Evolutionary conservation across 371 early-diverging fungal genomes (phyloP), one percentile per base, ranked within the genome.

Genomic region (Apophysomyces trapeziformis): DNA sequence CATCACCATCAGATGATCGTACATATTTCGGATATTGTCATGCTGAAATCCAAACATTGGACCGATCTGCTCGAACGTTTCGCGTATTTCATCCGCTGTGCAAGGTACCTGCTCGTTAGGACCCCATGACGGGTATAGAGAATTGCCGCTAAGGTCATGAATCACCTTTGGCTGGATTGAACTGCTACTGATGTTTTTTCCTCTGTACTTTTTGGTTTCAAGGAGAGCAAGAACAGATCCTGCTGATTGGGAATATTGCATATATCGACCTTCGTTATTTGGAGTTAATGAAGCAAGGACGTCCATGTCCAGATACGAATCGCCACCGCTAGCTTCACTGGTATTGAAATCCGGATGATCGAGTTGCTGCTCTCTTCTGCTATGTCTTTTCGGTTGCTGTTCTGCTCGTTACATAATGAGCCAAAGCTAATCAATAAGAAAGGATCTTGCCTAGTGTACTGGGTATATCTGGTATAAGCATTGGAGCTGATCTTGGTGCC

Each of bases 41-140:
- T 75, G 76, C 75, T 94, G 94, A 76, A 94, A 94, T 0, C 94
- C 93, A 66, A 93, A 90, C 73, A 85, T 87, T 45, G 75, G 71
- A 2, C 78, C 78, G 61, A 92, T 65, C 58, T 85, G 85, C 41
- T 82, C 74, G 72, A 92, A 90, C 26, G 88, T 85, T 46, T 84
- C 86, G 58, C 84, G 85, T 44, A 92, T 88, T 66, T 89, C 88
- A 57, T 86, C 89, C 16, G 78, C 78, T 35, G 89, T 84, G 35
- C 88, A 67, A 9, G 92, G 91, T n/a, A 89, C 78, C 66, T 84
- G 84, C 0, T 86, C 85, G 26, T 84, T 79, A 0, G 82, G 78
- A 60, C 83, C 84, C 93, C 93, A 92, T 3, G 92, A 80, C 16
- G 92, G 90, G 59, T 91, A 93, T 0, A 65, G 73, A 0, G 47